A percentile compares a stretch with the other conserved stretches of the same genome.
Conservation (phyloP, 768 basidiomycete species). For the Trametopsis cervina region DNA sequence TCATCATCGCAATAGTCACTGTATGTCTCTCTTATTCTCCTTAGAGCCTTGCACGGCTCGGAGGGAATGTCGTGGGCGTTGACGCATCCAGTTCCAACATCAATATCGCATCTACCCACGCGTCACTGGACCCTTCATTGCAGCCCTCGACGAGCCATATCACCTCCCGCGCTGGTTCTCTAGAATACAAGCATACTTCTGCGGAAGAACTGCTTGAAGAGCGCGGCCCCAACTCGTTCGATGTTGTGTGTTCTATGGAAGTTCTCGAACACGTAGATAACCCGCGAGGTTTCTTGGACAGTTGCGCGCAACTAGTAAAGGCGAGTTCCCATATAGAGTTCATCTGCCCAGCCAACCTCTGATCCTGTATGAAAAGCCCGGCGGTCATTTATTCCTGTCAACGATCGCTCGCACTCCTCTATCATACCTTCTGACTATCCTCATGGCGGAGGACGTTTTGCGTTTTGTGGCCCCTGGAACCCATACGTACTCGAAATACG, state of each 20-base stretch:
- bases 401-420: constrained; percentile 86
- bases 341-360: not conserved
- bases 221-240: constrained; percentile 59
- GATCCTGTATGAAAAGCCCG: constrained; percentile 53
- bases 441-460: constrained; percentile 77
- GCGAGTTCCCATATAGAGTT: constrained; percentile 34
- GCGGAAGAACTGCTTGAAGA: constrained; percentile 61
- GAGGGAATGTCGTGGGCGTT: constrained; percentile 84
- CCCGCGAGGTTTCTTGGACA: constrained; percentile 74
- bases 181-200: constrained; percentile 65
- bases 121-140: constrained; percentile 66
- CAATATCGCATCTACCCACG: constrained; percentile 76
- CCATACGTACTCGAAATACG: constrained; percentile 86
- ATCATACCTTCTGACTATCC: constrained; percentile 61
- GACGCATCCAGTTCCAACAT: constrained; percentile 90
- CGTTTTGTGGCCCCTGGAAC: constrained; percentile 80
- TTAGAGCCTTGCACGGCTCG: constrained; percentile 82
- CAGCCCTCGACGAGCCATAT: constrained; percentile 16
- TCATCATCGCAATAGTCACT: not conserved
- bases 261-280: constrained; percentile 97
- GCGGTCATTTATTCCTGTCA: constrained; percentile 91
- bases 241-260: constrained; percentile 96
- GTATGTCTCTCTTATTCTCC: not conserved
- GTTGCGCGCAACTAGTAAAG: constrained; percentile 82
- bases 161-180: constrained; percentile 13